Percentiles rank a stretch among this genome's conserved stretches.
These are phyloP conservation scores for Diaporthe eres DNA, from an alignment of 2,329 filamentous ascomycete genomes.

Conservation along the genomic window DNA sequence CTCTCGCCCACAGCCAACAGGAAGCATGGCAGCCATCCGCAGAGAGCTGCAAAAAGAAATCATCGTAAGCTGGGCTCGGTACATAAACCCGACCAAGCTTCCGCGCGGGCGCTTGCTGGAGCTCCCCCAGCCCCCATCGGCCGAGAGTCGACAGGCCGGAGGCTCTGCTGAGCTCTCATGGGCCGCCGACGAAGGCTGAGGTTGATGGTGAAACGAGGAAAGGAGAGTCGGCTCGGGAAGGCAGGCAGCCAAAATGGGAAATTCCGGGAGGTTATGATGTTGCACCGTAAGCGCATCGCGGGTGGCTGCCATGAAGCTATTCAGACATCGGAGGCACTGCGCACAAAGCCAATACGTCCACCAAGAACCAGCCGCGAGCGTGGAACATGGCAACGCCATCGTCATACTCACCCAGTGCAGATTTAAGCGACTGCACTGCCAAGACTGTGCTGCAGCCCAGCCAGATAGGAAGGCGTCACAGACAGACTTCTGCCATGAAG, in stretches of 20 bases:
- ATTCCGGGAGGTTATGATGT: not conserved
- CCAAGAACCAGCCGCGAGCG: not conserved
- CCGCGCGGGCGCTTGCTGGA: not conserved
- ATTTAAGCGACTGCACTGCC: not conserved
- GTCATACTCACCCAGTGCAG: slow-evolving; percentile 4
- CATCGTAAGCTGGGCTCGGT: not conserved
- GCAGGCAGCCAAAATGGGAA: not conserved
- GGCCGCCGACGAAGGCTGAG: slow-evolving; percentile 10
- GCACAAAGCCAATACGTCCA: not conserved
- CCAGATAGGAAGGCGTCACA: slow-evolving; percentile 3
- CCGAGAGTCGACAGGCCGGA: slow-evolving; percentile 1
- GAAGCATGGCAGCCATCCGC: not conserved
- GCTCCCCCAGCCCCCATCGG: not conserved
- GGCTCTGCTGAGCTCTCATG: not conserved
- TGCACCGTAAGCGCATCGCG: not conserved
- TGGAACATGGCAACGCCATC: not conserved
- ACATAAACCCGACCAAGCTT: not conserved
- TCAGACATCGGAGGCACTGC: slow-evolving; percentile 22
- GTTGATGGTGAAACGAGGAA: slow-evolving; percentile 3
- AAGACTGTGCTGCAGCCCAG: not conserved
- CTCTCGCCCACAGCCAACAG: not conserved
- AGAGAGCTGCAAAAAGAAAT: slow-evolving; percentile 3
- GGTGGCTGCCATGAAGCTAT: slow-evolving; percentile 30
- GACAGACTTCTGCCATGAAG: not conserved
- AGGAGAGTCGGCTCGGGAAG: not conserved